Evolutionary conservation across 177 flowering plant species (phyloP).

Genomic region (Vitis hybrid): DNA sequence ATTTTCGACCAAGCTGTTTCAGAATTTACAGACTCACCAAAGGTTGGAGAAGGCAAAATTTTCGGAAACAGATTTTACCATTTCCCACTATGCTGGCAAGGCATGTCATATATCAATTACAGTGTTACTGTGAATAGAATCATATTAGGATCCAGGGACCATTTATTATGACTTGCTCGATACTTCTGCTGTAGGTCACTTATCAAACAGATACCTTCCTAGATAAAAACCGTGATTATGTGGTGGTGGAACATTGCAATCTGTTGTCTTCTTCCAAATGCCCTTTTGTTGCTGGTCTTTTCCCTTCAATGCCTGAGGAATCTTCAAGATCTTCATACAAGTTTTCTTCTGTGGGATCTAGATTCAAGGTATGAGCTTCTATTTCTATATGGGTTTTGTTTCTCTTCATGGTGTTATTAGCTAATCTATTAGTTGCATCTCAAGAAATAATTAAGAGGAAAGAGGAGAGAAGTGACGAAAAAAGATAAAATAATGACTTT

Average conservation of each 20-base stretch:
- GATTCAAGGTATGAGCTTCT: constrained; percentile 72
- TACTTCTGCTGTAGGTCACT: constrained; percentile 58
- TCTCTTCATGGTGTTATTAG: background rate
- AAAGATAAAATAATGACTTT: background rate
- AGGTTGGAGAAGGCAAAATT: constrained; percentile 84
- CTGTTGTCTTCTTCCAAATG: constrained; percentile 85
- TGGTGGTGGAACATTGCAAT: constrained; percentile 89
- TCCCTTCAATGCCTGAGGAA: constrained; percentile 72
- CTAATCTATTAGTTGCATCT: background rate
- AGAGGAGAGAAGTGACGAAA: background rate
- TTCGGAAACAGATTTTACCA: constrained; percentile 84
- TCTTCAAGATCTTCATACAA: constrained; percentile 91
- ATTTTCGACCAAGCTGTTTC: constrained; percentile 84
- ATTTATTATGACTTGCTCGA: background rate
- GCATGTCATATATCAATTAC: constrained; percentile 34
- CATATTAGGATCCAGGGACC: background rate
- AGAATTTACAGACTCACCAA: constrained; percentile 61
- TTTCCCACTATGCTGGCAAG: constrained; percentile 99
- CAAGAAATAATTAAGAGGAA: background rate
- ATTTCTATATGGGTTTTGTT: background rate
- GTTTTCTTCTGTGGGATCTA: constrained; percentile 89
- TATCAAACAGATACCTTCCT: constrained; percentile 86
- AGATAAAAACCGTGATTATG: constrained; percentile 95
- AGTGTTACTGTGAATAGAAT: background rate
- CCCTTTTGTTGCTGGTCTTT: constrained; percentile 79